Conservation (phyloP, 805 yeast genomes). For the Starmerella vaccinii region DNA sequence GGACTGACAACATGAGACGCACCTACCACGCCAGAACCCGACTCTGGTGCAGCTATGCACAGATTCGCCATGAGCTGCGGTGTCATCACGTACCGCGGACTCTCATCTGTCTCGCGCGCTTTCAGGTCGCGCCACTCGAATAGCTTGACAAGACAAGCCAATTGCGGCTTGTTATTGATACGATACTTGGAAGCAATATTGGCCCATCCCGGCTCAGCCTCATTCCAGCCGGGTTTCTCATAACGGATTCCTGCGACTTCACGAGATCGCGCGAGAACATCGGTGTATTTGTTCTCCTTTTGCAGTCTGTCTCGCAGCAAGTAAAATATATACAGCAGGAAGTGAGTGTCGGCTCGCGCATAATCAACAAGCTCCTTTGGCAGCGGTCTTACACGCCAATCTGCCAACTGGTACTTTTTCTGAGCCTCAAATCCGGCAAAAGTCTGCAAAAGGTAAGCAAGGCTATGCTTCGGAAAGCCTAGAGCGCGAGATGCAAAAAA, state of each 20-base stretch:
- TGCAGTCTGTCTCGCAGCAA: constrained; percentile 55
- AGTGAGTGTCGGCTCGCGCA: constrained; percentile 94
- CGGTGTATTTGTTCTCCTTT: constrained; percentile 35
- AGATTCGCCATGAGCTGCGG: constrained; percentile 62
- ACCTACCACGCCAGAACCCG: constrained; percentile 40
- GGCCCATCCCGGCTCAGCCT: constrained; percentile 51
- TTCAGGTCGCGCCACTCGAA: constrained; percentile 73
- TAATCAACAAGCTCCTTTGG: constrained; percentile 65
- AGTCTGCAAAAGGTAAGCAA: constrained; percentile 72
- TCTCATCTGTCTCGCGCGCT: constrained; percentile 75
- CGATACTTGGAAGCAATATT: constrained; percentile 54
- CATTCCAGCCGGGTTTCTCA: constrained; percentile 62
- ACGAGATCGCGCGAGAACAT: constrained; percentile 63
- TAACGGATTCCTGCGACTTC: constrained; percentile 70
- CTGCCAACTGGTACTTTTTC: constrained; percentile 90
- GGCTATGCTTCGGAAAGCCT: constrained; percentile 70
- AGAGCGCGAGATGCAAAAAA: constrained; percentile 75
- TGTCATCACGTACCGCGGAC: constrained; percentile 72
- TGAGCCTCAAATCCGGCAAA: constrained; percentile 79
- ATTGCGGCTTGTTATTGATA: constrained; percentile 38
- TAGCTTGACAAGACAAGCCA: constrained; percentile 46
- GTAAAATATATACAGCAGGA: constrained; percentile 69
- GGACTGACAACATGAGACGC: constrained; percentile 36
- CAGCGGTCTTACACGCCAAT: constrained; percentile 89
- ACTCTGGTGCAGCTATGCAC: constrained; percentile 49